Base-by-base conservation (phyloP, 108 stramenopile genomes). In the Stephanodiscus minutulus region DNA sequence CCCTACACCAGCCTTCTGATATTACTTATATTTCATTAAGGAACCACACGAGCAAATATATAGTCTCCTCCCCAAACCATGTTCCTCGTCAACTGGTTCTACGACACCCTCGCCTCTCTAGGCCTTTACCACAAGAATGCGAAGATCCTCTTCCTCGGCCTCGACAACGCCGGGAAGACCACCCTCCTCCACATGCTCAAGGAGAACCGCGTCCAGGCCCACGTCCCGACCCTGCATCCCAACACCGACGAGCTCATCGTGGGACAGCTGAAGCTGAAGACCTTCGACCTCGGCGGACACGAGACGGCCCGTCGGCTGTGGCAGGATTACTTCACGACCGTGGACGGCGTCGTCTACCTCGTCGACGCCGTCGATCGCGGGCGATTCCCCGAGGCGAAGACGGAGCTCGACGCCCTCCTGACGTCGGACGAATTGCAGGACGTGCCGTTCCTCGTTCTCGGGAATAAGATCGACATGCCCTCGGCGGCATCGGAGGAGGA, bases 101-200 rank as follows among this genome's bases (percentile, higher is more conserved):
- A 95, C 77, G 88, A 88, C 76, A 88, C 91, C 61, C 90, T 95
- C 48, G 94, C 94, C 73, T 79, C 67, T 18, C 52, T 74, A 90
- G 98, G 98, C 22, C 92, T 99, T 17, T 99, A 97, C 77, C 95
- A 98, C 90, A 99, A 99, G 86, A 97, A 97, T 77, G 99, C 99
- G 70, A 99, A 99, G 79, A 98, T 99, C 77, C 83, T 99, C 52
- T 99, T 99, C 80, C 80, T 98, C 64, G 98, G 98, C 7, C 87
- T 98, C 46, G 98, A 98, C 80, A 97, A 97, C 78, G 98, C 98
- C 64, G 98, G 98, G 20, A 98, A 98, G 80, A 98, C 98, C 33
- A 89, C 88, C 18, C 82, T 98, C 68, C 88, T 98, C 20, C 96
- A 98, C 85, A 96, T 98, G 96, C 91, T 98, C 53, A 98, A 98